phyloP scores from a whole-genome alignment of 2,329 filamentous ascomycete genomes.

The Emergomyces pasteurianus region DNA sequence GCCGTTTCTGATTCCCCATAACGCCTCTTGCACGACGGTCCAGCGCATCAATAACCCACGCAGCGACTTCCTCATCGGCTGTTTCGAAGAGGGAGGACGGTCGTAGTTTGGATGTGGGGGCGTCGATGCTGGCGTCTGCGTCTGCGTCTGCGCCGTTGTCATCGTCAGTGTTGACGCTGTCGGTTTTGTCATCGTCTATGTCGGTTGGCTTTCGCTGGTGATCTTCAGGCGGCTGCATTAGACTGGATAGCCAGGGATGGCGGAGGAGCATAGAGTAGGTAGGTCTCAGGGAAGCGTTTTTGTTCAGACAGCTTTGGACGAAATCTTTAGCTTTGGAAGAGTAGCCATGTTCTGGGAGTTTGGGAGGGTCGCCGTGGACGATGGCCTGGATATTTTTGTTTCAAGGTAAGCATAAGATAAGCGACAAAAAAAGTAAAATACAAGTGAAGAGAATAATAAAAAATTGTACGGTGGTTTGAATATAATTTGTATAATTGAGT shows the following conservation, averaged over 20 bases:
- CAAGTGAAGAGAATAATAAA: too few species aligned
- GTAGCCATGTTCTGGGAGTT: constrained; percentile 66
- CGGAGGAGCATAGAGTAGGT: constrained; percentile 81
- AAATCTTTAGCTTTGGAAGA: constrained; percentile 74
- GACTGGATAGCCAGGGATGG: constrained; percentile 71
- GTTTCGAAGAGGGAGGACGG: constrained; percentile 31
- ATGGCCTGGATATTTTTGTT: constrained; percentile 59
- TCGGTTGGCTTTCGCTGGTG: constrained; percentile 9
- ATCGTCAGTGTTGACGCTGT: not conserved
- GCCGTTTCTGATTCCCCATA: constrained; percentile 48
- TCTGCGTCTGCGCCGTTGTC: not conserved
- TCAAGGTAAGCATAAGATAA: not conserved
- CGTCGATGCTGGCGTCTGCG: constrained; percentile 20
- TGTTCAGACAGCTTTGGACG: constrained; percentile 80
- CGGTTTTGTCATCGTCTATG: not conserved
- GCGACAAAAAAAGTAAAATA: constrained; percentile 9
- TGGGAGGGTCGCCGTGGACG: constrained; percentile 90
- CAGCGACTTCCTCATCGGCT: constrained; percentile 70
- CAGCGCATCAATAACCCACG: constrained; percentile 68
- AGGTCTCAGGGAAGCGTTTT: constrained; percentile 83
- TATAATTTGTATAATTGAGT: not conserved
- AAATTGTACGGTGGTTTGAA: too few species aligned
- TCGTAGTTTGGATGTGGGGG: constrained; percentile 16
- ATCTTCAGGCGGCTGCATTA: constrained; percentile 56
- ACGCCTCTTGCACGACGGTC: constrained; percentile 51